Evolutionary conservation across 192 early-diverging fungal species (phyloP), one percentile per base, ranked within the genome.

Genomic region (Cetraspora pellucida): DNA sequence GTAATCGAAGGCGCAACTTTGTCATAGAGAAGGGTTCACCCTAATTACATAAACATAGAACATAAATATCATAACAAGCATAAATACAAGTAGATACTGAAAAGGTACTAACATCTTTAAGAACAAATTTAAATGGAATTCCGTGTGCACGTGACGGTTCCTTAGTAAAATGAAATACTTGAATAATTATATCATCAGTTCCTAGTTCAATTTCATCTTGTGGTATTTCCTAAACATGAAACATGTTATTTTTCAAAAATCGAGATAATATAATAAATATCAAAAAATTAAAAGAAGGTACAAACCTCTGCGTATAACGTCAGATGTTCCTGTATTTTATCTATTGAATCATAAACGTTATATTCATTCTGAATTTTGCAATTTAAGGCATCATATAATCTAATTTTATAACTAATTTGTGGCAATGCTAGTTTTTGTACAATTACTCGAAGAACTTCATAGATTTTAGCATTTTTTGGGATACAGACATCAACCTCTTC

Each of bases 21-120:
- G 93, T 94, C 1, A 89, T 89, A 14, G 84, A 49, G 76, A 93
- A 89, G 21, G 80, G 21, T 78, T 96, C 95, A 60, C 87, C 91
- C 86, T 90, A 63, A 49, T 16, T 7, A 44, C 45, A 9, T n/a
- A 19, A 43, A 31, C 28, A 19, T 19, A 23, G 7, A 16, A 1
- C n/a, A 65, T 43, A 14, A 19, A 11, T 1, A n/a, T n/a, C n/a
- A n/a, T n/a, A n/a, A n/a, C n/a, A n/a, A n/a, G n/a, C n/a, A 65
- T 65, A 65, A 19, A 14, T 65, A 43, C n/a, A 43, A 25, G 1
- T n/a, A n/a, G 21, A n/a, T 65, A 21, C 16, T n/a, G 13, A 47
- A 17, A 64, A 19, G 28, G 0, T 65, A n/a, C n/a, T n/a, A n/a
- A n/a, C n/a, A n/a, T n/a, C n/a, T n/a, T n/a, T n/a, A n/a, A n/a